Evolutionary conservation across 139 green algal genomes (phyloP).

Genomic region (Zygnema cylindricum): DNA sequence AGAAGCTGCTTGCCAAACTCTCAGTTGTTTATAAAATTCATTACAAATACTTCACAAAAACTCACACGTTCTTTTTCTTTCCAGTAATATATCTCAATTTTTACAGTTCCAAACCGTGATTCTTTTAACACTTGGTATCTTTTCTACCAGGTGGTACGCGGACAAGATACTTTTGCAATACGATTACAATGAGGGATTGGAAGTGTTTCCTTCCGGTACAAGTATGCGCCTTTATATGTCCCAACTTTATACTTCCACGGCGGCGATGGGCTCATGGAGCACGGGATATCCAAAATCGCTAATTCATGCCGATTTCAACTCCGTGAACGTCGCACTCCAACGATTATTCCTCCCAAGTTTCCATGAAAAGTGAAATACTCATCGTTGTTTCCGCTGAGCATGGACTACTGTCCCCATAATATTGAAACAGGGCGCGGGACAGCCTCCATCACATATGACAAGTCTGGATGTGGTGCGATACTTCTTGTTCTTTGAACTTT

Average conservation of each 20-base stretch:
- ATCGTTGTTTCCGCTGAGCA: neutral
- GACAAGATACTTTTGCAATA: neutral
- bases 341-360: neutral
- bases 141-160: neutral
- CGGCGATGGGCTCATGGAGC: neutral
- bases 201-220: neutral
- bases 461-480: neutral
- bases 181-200: neutral
- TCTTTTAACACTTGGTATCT: neutral
- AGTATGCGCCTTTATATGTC: constrained; percentile 17
- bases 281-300: neutral
- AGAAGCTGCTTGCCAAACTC: no score
- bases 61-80: no score
- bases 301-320: neutral
- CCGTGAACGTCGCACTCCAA: neutral
- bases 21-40: no score
- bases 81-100: no score
- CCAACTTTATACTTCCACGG: neutral
- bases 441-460: neutral
- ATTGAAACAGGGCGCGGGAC: neutral
- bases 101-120: neutral
- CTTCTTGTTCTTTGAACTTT: neutral
- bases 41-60: no score
- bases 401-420: constrained; percentile 4
- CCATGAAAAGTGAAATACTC: neutral